A percentile compares a stretch with the other conserved stretches of the same genome.
These are phyloP conservation scores for Wickerhamomyces tratensis DNA, from an alignment of 805 yeast species.

Conservation along the genomic window DNA sequence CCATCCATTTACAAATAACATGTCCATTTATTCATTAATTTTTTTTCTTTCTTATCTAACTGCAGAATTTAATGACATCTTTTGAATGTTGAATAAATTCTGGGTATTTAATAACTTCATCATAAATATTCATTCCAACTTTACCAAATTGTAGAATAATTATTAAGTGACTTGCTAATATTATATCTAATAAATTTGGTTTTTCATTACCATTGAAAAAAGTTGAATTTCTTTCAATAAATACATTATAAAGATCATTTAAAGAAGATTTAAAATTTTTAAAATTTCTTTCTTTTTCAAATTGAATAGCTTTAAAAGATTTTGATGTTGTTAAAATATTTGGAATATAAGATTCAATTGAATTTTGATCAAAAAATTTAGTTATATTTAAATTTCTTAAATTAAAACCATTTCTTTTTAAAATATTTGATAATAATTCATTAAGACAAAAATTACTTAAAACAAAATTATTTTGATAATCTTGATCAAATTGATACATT, in stretches of 20 bases:
- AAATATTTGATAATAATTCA: conserved; percentile 11
- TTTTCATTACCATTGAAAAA: conserved; percentile 7
- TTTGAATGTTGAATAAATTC: conserved; percentile 10
- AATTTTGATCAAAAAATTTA: conserved; percentile 4
- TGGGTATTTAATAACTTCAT: conserved; percentile 2
- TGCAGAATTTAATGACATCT: conserved; percentile 4
- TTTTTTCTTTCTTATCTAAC: no score
- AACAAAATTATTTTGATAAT: background rate
- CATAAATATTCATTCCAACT: conserved; percentile 1
- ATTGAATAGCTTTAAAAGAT: conserved; percentile 3
- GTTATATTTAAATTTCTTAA: conserved; percentile 26
- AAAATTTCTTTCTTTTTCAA: conserved; percentile 11
- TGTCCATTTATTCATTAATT: no score
- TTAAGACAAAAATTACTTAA: conserved; percentile 6
- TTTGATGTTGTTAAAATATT: conserved; percentile 2
- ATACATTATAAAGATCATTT: conserved; percentile 15
- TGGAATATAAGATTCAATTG: conserved; percentile 1
- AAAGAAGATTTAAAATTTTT: conserved; percentile 15
- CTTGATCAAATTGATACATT: conserved; percentile 11
- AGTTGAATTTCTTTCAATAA: conserved; percentile 7
- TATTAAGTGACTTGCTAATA: conserved; percentile 22
- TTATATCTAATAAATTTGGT: conserved; percentile 21
- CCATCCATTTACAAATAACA: no score
- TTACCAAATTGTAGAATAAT: conserved; percentile 15
- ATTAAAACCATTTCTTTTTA: conserved; percentile 24